These are phyloP conservation scores for Phyllosticta citriasiana DNA, from an alignment of 2,329 filamentous ascomycete species.

Conservation along the genomic window DNA sequence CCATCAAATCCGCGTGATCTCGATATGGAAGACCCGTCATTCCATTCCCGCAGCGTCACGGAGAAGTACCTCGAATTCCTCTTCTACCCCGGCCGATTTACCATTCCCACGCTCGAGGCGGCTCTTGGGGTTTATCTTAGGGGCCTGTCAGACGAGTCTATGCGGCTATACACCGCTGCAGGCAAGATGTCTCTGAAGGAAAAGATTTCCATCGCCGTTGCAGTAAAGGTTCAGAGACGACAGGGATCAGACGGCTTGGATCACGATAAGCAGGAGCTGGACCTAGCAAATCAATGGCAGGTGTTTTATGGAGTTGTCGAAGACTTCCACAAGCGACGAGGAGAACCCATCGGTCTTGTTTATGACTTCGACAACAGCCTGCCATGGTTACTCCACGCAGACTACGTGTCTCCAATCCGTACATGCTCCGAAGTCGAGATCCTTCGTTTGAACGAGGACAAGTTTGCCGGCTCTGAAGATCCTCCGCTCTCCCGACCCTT, in stretches of 20 bases:
- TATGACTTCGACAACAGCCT: conserved; percentile 62
- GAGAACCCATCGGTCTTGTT: conserved; percentile 68
- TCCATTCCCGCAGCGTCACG: conserved; percentile 40
- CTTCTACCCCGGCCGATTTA: conserved; percentile 74
- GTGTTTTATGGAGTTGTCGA: conserved; percentile 77
- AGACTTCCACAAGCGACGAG: conserved; percentile 76
- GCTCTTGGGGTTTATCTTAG: conserved; percentile 74
- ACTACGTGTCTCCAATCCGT: conserved; percentile 68
- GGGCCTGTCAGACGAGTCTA: conserved; percentile 25
- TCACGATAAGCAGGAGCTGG: conserved; percentile 62
- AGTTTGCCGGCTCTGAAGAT: conserved; percentile 23
- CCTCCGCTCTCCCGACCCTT: conserved; percentile 20
- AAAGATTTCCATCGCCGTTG: conserved; percentile 62
- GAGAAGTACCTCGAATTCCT: conserved; percentile 84
- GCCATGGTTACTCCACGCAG: conserved; percentile 77
- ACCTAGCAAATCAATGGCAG: conserved; percentile 77
- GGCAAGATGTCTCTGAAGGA: conserved; percentile 56
- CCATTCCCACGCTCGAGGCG: conserved; percentile 68
- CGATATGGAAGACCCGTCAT: conserved; percentile 19
- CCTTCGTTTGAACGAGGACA: conserved; percentile 56
- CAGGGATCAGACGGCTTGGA: conserved; percentile 57
- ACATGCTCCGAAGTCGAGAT: conserved; percentile 70
- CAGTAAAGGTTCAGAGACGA: conserved; percentile 56
- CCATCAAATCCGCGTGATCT: conserved; percentile 29
- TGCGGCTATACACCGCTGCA: background rate